These are phyloP conservation scores for Gossypium trilobum DNA, from an alignment of 441 rosid genomes.

Conservation along the genomic window DNA sequence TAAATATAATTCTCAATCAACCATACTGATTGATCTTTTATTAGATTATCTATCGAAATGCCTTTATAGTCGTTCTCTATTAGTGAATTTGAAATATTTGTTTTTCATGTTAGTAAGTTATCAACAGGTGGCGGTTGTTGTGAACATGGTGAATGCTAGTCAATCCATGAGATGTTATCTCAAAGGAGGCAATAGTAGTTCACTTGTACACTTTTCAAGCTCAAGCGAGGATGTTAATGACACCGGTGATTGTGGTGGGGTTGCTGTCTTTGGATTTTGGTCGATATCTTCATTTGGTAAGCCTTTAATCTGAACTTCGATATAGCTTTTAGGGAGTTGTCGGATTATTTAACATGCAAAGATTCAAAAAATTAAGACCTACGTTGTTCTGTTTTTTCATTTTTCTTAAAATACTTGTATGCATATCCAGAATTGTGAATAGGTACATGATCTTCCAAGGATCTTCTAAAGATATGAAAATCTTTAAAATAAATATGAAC, in stretches of 20 bases:
- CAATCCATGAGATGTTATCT: conserved; percentile 56
- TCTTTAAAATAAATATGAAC: not conserved
- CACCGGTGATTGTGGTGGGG: conserved; percentile 62
- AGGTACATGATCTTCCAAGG: not conserved
- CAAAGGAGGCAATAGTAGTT: conserved; percentile 37
- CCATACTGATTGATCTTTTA: not conserved
- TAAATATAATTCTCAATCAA: not conserved
- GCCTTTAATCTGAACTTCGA: conserved; percentile 5
- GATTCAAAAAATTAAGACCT: not conserved
- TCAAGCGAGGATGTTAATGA: conserved; percentile 40
- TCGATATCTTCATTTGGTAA: conserved; percentile 58
- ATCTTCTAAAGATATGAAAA: not conserved
- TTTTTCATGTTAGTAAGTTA: conserved; percentile 7
- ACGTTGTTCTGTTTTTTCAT: not conserved
- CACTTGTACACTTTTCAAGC: conserved; percentile 53
- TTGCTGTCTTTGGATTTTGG: conserved; percentile 55
- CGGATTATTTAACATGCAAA: not conserved
- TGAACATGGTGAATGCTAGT: conserved; percentile 46
- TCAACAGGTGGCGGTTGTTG: conserved; percentile 46
- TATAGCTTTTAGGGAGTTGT: not conserved
- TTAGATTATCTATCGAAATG: not conserved
- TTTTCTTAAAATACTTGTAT: not conserved
- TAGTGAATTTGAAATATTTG: not conserved
- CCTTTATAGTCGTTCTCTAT: not conserved
- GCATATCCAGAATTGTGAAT: not conserved